phyloP scores from a whole-genome alignment of 169 alveolate species.

The Babesia ovata region DNA sequence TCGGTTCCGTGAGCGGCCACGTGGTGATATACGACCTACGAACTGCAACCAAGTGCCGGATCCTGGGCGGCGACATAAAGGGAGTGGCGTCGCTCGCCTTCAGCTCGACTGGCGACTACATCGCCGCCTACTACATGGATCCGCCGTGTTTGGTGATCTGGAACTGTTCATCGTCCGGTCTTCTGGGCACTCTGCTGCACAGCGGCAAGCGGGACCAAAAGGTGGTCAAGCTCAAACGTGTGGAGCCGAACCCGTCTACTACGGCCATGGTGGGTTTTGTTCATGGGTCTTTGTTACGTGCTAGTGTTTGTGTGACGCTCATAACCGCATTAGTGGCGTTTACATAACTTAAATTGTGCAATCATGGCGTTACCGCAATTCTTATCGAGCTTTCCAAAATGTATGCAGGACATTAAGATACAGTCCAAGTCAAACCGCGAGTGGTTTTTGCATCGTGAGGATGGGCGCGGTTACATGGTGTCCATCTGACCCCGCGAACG shows the following conservation, averaged over 20 bases:
- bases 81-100: constrained; percentile 57
- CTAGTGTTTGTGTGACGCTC: neutral
- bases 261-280: constrained; percentile 27
- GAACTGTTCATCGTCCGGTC: constrained; percentile 69
- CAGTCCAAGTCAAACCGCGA: constrained; percentile 73
- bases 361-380: neutral
- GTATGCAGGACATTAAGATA: constrained; percentile 69
- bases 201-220: constrained; percentile 48
- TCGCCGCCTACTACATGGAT: constrained; percentile 64
- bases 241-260: constrained; percentile 23
- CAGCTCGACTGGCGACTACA: constrained; percentile 56
- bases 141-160: constrained; percentile 62
- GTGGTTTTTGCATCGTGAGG: constrained; percentile 78
- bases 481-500: constrained; percentile 43
- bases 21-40: constrained; percentile 76
- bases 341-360: neutral
- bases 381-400: neutral
- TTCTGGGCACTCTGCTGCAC: constrained; percentile 54
- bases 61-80: constrained; percentile 60
- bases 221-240: constrained; percentile 45
- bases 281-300: neutral
- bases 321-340: neutral
- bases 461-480: constrained; percentile 75
- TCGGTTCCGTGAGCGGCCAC: constrained; percentile 71
- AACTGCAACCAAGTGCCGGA: constrained; percentile 77